Evolutionary conservation across 2,329 filamentous ascomycete genomes (phyloP), one percentile per base, ranked within the genome.

Genomic region (Paracoccidioides brasiliensis): DNA sequence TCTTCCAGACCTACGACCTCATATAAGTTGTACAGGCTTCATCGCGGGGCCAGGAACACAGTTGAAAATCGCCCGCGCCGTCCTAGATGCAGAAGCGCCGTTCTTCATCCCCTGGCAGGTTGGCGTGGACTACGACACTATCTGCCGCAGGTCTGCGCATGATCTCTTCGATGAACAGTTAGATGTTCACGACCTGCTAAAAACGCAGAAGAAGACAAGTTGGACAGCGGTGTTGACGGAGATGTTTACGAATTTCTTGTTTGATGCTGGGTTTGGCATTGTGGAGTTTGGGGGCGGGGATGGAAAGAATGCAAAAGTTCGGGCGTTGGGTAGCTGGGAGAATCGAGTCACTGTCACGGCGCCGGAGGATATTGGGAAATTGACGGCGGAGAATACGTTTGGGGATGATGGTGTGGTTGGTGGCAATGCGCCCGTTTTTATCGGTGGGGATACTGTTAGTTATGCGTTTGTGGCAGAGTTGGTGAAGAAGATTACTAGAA

Each of bases 41-140:
- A 74, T 74, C 0, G 69, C 79, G 0, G 76, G 78, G 0, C 55
- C 74, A 0, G 80, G 78, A 1, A 80, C 76, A 0, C 79, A 86
- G 63, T 59, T 74, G 0, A 84, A 84, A 61, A 69, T 87, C 15
- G 69, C 78, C 0, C 63, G 72, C 9, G 82, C 83, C 0, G 78
- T 76, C 0, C 67, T 87, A 0, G 65, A 68, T 9, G 81, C 78
- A 0, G 67, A 70, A 0, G 75, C 78, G 0, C 60, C 68, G 12
- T 70, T 78, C 0, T 88, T 78, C 63, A 76, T 88, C 15, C 84
- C 85, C 0, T 88, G 85, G 85, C 84, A 88, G 66, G 88, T 83
- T 65, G 85, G 85, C 0, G 79, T 86, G 30, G 82, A 88, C 64
- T 88, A 88, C 67, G 83, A 88, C 56, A 65, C 72, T 33, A 80